phyloP scores from a whole-genome alignment of 208 protist species.

The Crithidia acanthocephali region DNA sequence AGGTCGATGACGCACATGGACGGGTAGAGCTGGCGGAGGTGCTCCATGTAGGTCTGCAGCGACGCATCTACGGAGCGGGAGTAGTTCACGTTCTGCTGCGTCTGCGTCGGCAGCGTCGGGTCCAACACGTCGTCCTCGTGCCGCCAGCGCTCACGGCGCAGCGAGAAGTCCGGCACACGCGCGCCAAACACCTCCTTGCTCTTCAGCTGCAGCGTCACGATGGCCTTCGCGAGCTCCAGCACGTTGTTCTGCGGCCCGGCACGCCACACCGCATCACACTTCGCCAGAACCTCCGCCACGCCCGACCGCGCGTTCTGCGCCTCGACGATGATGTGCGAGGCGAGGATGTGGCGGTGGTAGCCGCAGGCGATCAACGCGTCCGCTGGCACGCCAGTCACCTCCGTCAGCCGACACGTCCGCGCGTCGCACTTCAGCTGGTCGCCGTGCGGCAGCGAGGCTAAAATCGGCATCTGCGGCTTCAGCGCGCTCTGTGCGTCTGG shows the following conservation, averaged over 20 bases:
- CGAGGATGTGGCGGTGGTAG: conserved; percentile 78
- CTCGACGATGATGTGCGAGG: conserved; percentile 78
- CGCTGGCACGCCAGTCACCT: conserved; percentile 52
- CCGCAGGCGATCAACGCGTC: conserved; percentile 80
- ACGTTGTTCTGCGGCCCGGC: conserved; percentile 43
- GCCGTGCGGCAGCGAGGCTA: conserved; percentile 21
- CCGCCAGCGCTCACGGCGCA: conserved; percentile 57
- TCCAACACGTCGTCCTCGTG: conserved; percentile 80
- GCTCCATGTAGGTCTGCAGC: conserved; percentile 68
- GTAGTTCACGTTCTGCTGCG: conserved; percentile 40
- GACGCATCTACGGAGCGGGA: conserved; percentile 52
- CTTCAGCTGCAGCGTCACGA: conserved; percentile 74
- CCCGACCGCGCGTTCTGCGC: conserved; percentile 76
- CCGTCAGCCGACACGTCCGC: conserved; percentile 45
- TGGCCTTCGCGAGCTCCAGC: conserved; percentile 60
- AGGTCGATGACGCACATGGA: conserved; percentile 75
- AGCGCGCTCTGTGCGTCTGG: conserved; percentile 41
- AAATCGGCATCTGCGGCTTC: conserved; percentile 37
- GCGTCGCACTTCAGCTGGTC: conserved; percentile 28
- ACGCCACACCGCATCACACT: conserved; percentile 63
- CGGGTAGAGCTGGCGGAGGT: conserved; percentile 66
- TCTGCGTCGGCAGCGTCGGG: conserved; percentile 46
- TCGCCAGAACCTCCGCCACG: conserved; percentile 59
- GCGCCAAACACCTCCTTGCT: conserved; percentile 87
- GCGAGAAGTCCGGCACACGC: conserved; percentile 82